A percentile compares a stretch with the other conserved stretches of the same genome.
These are phyloP conservation scores for bread wheat (Triticum aestivum) DNA, from an alignment of 176 grass and related monocot genomes.

Conservation along the genomic window DNA sequence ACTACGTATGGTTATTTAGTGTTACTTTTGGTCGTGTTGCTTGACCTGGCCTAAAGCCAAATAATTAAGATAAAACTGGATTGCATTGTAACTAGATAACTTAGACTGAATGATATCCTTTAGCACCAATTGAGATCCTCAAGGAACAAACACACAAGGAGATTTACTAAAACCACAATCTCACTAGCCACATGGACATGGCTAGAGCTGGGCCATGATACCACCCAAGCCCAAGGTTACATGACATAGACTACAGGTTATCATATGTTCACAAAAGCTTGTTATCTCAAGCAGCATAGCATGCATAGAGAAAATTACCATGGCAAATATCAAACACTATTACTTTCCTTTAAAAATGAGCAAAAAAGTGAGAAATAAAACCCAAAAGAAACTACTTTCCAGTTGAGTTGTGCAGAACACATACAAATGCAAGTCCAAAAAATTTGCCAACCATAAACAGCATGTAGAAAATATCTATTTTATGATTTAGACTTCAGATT, in stretches of 20 bases:
- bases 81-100: neutral
- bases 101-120: neutral
- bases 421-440: neutral
- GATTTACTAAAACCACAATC: neutral
- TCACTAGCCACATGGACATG: neutral
- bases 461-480: neutral
- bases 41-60: neutral
- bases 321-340: neutral
- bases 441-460: neutral
- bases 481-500: neutral
- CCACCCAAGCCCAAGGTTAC: neutral
- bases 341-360: neutral
- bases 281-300: neutral
- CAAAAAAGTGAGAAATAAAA: neutral
- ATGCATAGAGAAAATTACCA: neutral
- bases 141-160: neutral
- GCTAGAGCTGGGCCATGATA: neutral
- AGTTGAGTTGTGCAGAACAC: neutral
- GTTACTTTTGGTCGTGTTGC: neutral
- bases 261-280: neutral
- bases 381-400: slow-evolving; percentile 14
- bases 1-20: neutral
- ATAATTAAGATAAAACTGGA: neutral
- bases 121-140: neutral
- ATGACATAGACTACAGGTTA: neutral